These are phyloP conservation scores for Tetratostichococcus sp. DNA, from an alignment of 139 green algal species.

Conservation along the genomic window DNA sequence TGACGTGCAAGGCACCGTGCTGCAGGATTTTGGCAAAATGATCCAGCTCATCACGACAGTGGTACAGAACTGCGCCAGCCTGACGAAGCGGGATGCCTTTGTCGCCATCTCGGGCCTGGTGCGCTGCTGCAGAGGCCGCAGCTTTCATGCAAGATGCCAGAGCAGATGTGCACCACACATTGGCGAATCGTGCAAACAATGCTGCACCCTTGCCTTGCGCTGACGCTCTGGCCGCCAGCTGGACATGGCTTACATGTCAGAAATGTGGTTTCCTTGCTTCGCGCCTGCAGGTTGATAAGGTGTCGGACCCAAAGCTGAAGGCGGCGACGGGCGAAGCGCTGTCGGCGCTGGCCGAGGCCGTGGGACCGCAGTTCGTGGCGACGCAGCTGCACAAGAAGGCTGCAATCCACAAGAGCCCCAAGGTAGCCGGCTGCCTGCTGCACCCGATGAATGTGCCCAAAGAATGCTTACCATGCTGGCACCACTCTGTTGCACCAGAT, in stretches of 20 bases:
- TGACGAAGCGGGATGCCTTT: constrained; percentile 59
- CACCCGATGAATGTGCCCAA: too few species aligned
- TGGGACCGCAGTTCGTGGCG: constrained; percentile 83
- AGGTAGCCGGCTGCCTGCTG: too few species aligned
- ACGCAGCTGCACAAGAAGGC: constrained; percentile 77
- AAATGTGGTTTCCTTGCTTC: neutral
- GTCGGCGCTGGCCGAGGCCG: constrained; percentile 61
- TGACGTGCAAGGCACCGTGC: too few species aligned
- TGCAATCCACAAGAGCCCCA: constrained; percentile 89
- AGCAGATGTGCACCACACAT: too few species aligned
- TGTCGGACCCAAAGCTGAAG: constrained; percentile 80
- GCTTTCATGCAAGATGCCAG: too few species aligned
- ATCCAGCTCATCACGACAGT: constrained; percentile 75
- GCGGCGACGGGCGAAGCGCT: constrained; percentile 53
- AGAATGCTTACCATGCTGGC: too few species aligned
- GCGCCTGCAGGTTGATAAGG: constrained; percentile 45
- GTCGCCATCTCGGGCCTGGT: constrained; percentile 65
- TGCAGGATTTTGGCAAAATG: constrained; percentile 76
- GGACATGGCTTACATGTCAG: too few species aligned
- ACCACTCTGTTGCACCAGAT: too few species aligned
- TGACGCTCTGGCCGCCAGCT: too few species aligned
- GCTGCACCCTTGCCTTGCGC: too few species aligned
- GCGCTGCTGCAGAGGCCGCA: too few species aligned
- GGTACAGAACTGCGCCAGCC: constrained; percentile 25
- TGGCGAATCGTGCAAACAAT: too few species aligned